These are phyloP conservation scores for Dryadomyces sulphureus DNA, from an alignment of 2,329 filamentous ascomycete genomes.

Conservation along the genomic window DNA sequence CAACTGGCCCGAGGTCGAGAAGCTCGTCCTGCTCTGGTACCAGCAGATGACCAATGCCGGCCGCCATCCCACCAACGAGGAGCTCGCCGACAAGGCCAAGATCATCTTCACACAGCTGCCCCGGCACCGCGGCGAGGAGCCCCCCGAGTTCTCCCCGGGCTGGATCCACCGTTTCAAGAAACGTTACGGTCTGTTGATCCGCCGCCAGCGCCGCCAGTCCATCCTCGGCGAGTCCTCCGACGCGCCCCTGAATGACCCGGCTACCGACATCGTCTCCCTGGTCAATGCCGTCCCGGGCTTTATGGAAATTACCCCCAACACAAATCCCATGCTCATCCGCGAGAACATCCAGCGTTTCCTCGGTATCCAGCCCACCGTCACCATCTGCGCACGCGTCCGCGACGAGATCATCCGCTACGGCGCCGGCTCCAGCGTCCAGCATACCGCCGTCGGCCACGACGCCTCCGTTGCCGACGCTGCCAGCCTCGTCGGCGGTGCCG, in stretches of 20 bases:
- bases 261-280: slow-evolving; percentile 44
- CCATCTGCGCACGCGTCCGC: slow-evolving; percentile 40
- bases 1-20: slow-evolving; percentile 50
- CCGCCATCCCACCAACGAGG: slow-evolving; percentile 46
- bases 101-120: slow-evolving; percentile 41
- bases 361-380: slow-evolving; percentile 38
- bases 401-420: slow-evolving; percentile 37
- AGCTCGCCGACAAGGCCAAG: slow-evolving; percentile 48
- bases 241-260: slow-evolving; percentile 22
- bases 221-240: slow-evolving; percentile 19
- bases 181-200: slow-evolving; percentile 41
- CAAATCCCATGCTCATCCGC: slow-evolving; percentile 42
- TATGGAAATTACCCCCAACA: slow-evolving; percentile 42
- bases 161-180: slow-evolving; percentile 54
- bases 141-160: slow-evolving; percentile 47
- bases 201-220: slow-evolving; percentile 36
- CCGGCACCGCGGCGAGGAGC: slow-evolving; percentile 43
- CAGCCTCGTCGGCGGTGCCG: background rate
- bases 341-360: slow-evolving; percentile 41
- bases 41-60: slow-evolving; percentile 35
- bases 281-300: slow-evolving; percentile 44
- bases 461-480: slow-evolving; percentile 5
- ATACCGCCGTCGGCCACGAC: background rate
- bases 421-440: slow-evolving; percentile 2
- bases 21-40: slow-evolving; percentile 40